Percentiles rank a stretch among this genome's conserved stretches.
Evolutionary conservation across 2,329 filamentous ascomycete genomes (phyloP).

Genomic region (Sporothrix sp.): DNA sequence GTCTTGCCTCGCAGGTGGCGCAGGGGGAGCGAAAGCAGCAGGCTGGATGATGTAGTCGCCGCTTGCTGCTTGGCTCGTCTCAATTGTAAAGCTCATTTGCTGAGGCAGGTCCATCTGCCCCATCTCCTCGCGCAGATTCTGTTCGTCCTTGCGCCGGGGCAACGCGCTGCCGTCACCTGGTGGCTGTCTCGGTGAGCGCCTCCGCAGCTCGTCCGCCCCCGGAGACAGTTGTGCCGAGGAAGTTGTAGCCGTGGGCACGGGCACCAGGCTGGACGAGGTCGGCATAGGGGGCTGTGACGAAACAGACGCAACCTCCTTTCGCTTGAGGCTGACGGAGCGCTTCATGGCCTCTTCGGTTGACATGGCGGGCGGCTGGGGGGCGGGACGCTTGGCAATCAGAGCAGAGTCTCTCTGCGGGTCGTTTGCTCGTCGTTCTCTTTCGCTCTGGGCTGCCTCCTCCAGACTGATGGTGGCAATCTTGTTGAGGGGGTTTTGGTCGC

Average conservation of each 20-base stretch:
- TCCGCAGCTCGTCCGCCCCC: slow-evolving; percentile 38
- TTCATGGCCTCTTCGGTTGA: slow-evolving; percentile 26
- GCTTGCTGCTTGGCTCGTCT: background rate
- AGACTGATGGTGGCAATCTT: slow-evolving; percentile 42
- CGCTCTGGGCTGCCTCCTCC: slow-evolving; percentile 36
- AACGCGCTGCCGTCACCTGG: slow-evolving; percentile 10
- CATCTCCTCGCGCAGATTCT: background rate
- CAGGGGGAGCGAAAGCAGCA: background rate
- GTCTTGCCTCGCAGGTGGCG: background rate
- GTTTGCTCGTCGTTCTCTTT: slow-evolving; percentile 34
- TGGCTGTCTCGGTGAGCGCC: slow-evolving; percentile 40
- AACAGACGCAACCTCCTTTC: slow-evolving; percentile 29
- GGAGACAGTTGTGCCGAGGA: slow-evolving; percentile 44
- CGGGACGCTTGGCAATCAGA: slow-evolving; percentile 28
- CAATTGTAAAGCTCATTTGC: background rate
- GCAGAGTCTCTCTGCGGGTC: slow-evolving; percentile 24
- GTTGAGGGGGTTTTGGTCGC: slow-evolving; percentile 31
- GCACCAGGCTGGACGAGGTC: slow-evolving; percentile 20
- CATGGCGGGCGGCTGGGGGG: slow-evolving; percentile 28
- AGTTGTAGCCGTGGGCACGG: slow-evolving; percentile 28
- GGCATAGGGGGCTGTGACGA: slow-evolving; percentile 17
- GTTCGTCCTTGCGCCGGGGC: background rate
- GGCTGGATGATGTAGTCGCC: background rate
- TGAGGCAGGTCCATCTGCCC: background rate
- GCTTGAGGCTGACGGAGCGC: slow-evolving; percentile 28